Evolutionary conservation across 345 rosid species (phyloP), one percentile per base, ranked within the genome.

Genomic region (Brassica incana): DNA sequence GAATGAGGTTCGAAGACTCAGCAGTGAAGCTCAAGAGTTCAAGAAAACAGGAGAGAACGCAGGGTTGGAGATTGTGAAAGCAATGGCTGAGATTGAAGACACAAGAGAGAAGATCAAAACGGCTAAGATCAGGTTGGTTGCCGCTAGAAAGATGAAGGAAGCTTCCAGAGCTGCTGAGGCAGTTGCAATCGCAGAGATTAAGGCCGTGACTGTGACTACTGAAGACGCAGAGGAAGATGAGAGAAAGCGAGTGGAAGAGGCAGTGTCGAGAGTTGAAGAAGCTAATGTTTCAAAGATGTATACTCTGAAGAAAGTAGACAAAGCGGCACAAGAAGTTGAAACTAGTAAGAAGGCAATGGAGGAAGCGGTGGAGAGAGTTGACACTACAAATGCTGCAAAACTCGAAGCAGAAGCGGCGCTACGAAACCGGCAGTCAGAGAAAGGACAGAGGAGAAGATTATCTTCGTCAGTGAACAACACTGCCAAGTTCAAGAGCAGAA

Each of bases 161-260:
- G 99, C 94, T 0, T 96, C 98, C 6, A 90, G 90, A 84, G 98
- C 94, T 4, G 87, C 94, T 36, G 97, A 92, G 84, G 92, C 94
- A 9, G 82, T 87, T 75, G 98, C 97, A 38, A 78, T 91, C 8
- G 88, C 88, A 2, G 97, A 95, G 68, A 88, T 95, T 80, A 88
- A 90, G 76, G 92, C 92, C 65, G 72, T 92, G 60, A 69, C 69
- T 2, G 82, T 92, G 78, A 90, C 87, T 40, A 87, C 86, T 73
- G 87, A 70, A 82, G 88, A 85, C 5, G 97, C 96, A 1, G 89
- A 89, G 83, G 90, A 88, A 75, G 82, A 70, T 59, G 89, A 83
- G 59, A 90, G 80, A 67, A 81, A 65, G 77, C 86, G 84, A 75
- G 89, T 86, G 59, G 67, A 78, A 15, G 86, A 89, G 8, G 91